A percentile compares a stretch with the other conserved stretches of the same genome.
These are phyloP conservation scores for Penicillium crustosum DNA, from an alignment of 2,329 filamentous ascomycete species.

Conservation along the genomic window DNA sequence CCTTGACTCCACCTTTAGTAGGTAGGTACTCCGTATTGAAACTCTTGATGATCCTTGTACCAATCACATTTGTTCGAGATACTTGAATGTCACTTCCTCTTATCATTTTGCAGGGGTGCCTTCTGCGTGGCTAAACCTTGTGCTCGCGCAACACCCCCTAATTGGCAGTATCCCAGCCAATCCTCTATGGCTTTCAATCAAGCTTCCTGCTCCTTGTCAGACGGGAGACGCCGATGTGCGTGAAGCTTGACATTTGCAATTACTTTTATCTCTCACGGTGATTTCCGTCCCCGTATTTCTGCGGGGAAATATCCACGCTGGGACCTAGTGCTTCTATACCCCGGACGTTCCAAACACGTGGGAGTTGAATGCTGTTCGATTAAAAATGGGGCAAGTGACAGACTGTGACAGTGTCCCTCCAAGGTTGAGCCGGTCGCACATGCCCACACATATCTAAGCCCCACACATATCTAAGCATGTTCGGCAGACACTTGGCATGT, in stretches of 20 bases:
- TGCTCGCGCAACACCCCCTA: neutral
- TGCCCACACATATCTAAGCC: too few relatives aligned
- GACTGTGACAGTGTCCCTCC: neutral
- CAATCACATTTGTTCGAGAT: neutral
- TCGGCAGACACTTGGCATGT: neutral
- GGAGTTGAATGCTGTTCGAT: neutral
- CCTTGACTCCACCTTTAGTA: neutral
- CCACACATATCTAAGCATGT: neutral
- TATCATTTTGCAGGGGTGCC: neutral
- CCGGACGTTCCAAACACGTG: neutral
- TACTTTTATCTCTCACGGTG: neutral
- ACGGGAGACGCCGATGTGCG: conserved; percentile 22
- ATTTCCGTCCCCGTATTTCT: neutral
- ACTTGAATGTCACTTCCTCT: neutral
- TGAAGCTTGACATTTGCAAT: neutral
- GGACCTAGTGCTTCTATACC: neutral
- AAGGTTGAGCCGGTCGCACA: neutral
- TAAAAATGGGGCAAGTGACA: neutral
- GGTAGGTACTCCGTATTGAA: too few relatives aligned
- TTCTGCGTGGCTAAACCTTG: neutral
- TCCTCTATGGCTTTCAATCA: neutral
- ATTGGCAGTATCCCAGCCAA: neutral
- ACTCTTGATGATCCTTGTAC: neutral
- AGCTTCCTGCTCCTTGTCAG: conserved; percentile 1
- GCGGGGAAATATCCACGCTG: neutral